Evolutionary conservation across 257 asterid species (phyloP).

Genomic region (Petunia secreta): DNA sequence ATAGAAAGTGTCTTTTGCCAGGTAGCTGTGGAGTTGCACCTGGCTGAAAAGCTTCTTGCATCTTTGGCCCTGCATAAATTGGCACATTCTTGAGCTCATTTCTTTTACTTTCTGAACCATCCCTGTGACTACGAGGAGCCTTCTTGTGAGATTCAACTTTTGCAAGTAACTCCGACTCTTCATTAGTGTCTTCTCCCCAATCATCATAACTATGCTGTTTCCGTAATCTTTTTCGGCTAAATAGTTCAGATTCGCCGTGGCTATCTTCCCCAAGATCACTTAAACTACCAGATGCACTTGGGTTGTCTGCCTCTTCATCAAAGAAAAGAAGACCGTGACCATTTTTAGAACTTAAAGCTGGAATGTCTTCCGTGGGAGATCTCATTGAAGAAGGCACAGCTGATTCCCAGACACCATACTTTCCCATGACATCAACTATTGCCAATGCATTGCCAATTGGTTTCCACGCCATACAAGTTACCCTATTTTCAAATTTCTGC

Average conservation of each 20-base stretch:
- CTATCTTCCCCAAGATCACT: slow-evolving; percentile 81
- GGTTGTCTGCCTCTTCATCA: slow-evolving; percentile 77
- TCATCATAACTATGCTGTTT: slow-evolving; percentile 47
- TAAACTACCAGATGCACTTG: slow-evolving; percentile 69
- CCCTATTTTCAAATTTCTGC: slow-evolving; percentile 77
- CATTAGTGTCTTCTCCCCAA: slow-evolving; percentile 60
- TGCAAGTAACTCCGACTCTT: slow-evolving; percentile 56
- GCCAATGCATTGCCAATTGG: slow-evolving; percentile 94
- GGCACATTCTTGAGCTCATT: slow-evolving; percentile 42
- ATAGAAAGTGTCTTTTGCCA: slow-evolving; percentile 86
- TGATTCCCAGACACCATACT: slow-evolving; percentile 91
- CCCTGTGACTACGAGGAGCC: slow-evolving; percentile 53
- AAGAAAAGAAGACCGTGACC: slow-evolving; percentile 67
- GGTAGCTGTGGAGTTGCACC: slow-evolving; percentile 85
- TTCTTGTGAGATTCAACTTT: slow-evolving; percentile 63
- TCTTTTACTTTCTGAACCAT: slow-evolving; percentile 42
- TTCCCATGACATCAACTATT: slow-evolving; percentile 80
- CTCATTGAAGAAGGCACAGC: slow-evolving; percentile 88
- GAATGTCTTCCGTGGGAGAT: slow-evolving; percentile 94
- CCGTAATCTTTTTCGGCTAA: slow-evolving; percentile 72
- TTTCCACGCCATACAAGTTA: slow-evolving; percentile 91
- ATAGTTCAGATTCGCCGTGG: slow-evolving; percentile 61
- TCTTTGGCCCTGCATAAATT: slow-evolving; percentile 51
- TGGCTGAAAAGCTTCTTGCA: slow-evolving; percentile 93
- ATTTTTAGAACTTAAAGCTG: slow-evolving; percentile 52